Evolutionary conservation across 1,139 yeast genomes (phyloP), one percentile per base, ranked within the genome.

Genomic region (Hyphopichia wangnamkhiaoensis): DNA sequence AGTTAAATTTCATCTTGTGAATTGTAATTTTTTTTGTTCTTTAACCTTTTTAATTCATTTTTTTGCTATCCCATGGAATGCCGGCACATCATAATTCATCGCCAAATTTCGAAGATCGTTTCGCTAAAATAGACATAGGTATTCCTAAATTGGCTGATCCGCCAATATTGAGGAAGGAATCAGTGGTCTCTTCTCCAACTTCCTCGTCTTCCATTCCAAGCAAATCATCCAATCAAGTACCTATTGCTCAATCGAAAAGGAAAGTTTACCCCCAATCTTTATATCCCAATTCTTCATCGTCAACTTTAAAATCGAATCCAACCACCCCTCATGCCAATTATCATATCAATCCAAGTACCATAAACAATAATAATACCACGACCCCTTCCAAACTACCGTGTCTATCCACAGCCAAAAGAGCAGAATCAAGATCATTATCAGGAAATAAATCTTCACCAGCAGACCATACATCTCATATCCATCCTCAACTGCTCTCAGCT

Each of bases 41-140:
- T n/a, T n/a, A n/a, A n/a, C n/a, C n/a, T n/a, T n/a, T n/a, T n/a
- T n/a, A n/a, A n/a, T n/a, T n/a, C n/a, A n/a, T n/a, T n/a, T n/a
- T n/a, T n/a, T n/a, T n/a, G n/a, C n/a, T n/a, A n/a, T n/a, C n/a
- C n/a, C n/a, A n/a, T 30, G 33, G 12, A 18, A 33, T 33, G 35
- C 35, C 20, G 20, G 19, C 30, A 7, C 31, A 37, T n/a, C n/a
- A n/a, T 20, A 33, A 37, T n/a, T 18, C 25, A 21, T 19, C 39
- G n/a, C 30, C 36, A 17, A 45, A 50, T 18, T 53, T 64, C 47
- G 64, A 59, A 39, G 60, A 57, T 41, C 53, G 58, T 40, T 63
- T 64, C 45, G 56, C 69, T 23, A 47, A 51, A 33, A 61, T 64
- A 26, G 53, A 48, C 38, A 52, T 58, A 28, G 52, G 43, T 28